Evolutionary conservation across 257 asterid genomes (phyloP).

Genomic region (Solanum tacnaense): DNA sequence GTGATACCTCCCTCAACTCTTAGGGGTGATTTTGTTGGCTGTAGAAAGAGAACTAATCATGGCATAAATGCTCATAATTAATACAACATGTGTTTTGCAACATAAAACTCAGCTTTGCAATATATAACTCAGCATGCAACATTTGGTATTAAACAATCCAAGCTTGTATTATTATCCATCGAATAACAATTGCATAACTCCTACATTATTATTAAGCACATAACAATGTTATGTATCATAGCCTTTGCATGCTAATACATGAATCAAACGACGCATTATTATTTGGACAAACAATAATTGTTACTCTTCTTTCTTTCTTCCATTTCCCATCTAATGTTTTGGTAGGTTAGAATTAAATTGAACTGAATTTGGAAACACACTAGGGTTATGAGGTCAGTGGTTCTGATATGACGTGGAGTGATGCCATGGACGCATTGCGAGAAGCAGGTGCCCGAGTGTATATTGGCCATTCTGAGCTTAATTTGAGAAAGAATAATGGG

Average conservation of each 20-base stretch:
- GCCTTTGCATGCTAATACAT: not conserved
- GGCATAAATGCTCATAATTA: not conserved
- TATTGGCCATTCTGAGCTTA: slow-evolving; percentile 24
- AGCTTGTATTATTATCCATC: not conserved
- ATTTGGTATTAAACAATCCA: not conserved
- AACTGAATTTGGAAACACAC: not conserved
- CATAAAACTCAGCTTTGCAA: not conserved
- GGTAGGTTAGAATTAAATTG: not conserved
- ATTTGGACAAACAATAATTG: not conserved
- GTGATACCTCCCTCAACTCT: not conserved
- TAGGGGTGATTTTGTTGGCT: not conserved
- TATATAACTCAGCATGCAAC: not conserved
- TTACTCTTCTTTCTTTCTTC: not conserved
- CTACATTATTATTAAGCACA: not conserved
- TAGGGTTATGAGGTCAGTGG: slow-evolving; percentile 30
- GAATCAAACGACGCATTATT: not conserved
- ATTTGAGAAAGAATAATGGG: slow-evolving; percentile 2
- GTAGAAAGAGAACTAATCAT: not conserved
- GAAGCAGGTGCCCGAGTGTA: slow-evolving; percentile 19
- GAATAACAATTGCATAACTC: not conserved
- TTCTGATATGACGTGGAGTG: slow-evolving; percentile 26
- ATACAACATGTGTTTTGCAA: not conserved
- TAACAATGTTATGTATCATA: not conserved
- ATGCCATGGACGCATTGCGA: slow-evolving; percentile 19
- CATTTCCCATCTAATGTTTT: not conserved